phyloP scores from a whole-genome alignment of 805 yeast species.

The Metschnikowia henanensis region DNA sequence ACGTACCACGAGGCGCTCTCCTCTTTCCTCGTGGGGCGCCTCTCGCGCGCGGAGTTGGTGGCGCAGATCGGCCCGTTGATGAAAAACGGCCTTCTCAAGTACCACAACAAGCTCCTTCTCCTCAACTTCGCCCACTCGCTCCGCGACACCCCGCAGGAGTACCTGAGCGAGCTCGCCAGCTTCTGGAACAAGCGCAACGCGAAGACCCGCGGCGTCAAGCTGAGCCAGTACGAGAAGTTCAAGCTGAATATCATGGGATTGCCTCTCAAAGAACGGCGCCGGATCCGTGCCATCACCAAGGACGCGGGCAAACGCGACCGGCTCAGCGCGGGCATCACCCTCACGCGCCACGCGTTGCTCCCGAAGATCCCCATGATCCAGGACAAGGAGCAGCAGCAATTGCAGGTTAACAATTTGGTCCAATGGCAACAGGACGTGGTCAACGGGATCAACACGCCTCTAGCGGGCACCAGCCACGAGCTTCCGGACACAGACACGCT shows the following conservation, averaged over 20 bases:
- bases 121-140: slow-evolving; percentile 84
- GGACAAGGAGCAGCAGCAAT: slow-evolving; percentile 45
- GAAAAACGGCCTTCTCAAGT: slow-evolving; percentile 45
- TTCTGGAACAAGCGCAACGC: slow-evolving; percentile 51
- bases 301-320: slow-evolving; percentile 80
- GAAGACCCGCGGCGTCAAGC: slow-evolving; percentile 43
- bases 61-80: slow-evolving; percentile 58
- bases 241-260: slow-evolving; percentile 85
- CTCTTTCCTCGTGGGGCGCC: slow-evolving; percentile 72
- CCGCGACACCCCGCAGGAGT: slow-evolving; percentile 66
- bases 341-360: slow-evolving; percentile 68
- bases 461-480: slow-evolving; percentile 75
- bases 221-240: slow-evolving; percentile 76
- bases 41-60: slow-evolving; percentile 74
- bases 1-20: slow-evolving; percentile 79
- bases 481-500: slow-evolving; percentile 78
- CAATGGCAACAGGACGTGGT: slow-evolving; percentile 93
- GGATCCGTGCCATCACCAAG: slow-evolving; percentile 79
- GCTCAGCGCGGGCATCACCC: slow-evolving; percentile 65
- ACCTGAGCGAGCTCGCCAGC: slow-evolving; percentile 40
- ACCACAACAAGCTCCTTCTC: slow-evolving; percentile 82
- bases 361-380: slow-evolving; percentile 84
- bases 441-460: slow-evolving; percentile 79
- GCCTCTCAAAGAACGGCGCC: slow-evolving; percentile 78
- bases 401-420: slow-evolving; percentile 52